These are phyloP conservation scores for Stenogyne calaminthoides DNA, from an alignment of 305 asterid species.

Conservation along the genomic window DNA sequence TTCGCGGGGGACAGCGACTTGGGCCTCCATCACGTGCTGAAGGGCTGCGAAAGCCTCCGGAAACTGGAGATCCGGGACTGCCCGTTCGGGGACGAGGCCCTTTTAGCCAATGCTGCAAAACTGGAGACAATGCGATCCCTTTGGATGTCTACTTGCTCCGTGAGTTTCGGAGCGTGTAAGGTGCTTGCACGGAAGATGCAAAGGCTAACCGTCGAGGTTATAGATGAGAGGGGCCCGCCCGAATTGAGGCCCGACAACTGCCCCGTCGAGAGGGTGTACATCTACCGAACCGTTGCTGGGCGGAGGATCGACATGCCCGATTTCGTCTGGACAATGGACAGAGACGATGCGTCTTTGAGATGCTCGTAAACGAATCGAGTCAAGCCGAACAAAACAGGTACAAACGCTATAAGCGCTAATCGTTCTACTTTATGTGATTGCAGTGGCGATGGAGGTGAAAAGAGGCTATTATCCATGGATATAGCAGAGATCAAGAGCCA, in stretches of 20 bases:
- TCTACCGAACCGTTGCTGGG: conserved; percentile 84
- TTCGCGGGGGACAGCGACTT: conserved; percentile 95
- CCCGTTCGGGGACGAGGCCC: conserved; percentile 94
- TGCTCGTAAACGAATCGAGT: conserved; percentile 28
- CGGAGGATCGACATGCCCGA: conserved; percentile 87
- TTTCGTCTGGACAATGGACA: conserved; percentile 75
- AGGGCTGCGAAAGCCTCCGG: conserved; percentile 92
- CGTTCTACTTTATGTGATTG: conserved; percentile 32
- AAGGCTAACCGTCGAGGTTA: conserved; percentile 83
- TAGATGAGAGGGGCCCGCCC: conserved; percentile 79
- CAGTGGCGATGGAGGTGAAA: conserved; percentile 32
- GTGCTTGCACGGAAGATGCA: conserved; percentile 85
- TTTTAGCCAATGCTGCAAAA: conserved; percentile 92
- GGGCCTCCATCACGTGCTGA: conserved; percentile 84
- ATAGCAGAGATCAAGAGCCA: conserved; percentile 36
- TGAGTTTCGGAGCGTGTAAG: conserved; percentile 92
- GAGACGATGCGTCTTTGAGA: conserved; percentile 38
- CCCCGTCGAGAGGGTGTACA: conserved; percentile 80
- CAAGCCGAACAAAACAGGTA: conserved; percentile 28
- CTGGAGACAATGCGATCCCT: conserved; percentile 99
- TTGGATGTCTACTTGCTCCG: conserved; percentile 99
- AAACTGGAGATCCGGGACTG: conserved; percentile 97
- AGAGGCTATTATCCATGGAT: background rate
- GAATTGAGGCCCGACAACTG: conserved; percentile 61
- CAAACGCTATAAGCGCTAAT: conserved; percentile 16